Percentiles rank a stretch among this genome's conserved stretches.
Evolutionary conservation across 1,284 basidiomycete species (phyloP).

Genomic region (Tilletia setariae): DNA sequence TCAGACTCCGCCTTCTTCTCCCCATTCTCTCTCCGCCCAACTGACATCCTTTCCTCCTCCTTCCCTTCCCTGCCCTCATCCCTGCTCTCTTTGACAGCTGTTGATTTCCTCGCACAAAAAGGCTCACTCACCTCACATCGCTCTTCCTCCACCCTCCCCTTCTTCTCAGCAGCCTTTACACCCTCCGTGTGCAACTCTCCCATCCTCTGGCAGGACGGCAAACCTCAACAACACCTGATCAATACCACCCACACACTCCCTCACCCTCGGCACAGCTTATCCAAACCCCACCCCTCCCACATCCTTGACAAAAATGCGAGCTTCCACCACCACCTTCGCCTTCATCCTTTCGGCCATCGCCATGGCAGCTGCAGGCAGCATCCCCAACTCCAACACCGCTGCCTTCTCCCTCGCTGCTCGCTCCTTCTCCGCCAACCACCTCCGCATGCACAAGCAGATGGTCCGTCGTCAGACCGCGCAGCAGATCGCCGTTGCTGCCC

Average conservation of each 20-base stretch:
- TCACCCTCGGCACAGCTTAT: too few relatives aligned
- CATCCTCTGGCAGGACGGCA: slow-evolving; percentile 12
- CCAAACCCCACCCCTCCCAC: too few relatives aligned
- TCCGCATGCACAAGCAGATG: slow-evolving; percentile 8
- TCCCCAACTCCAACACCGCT: background rate
- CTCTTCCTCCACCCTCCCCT: background rate
- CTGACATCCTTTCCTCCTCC: background rate
- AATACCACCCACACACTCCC: background rate
- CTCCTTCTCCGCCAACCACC: background rate
- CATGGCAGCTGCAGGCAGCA: slow-evolving; percentile 6
- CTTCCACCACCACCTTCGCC: background rate
- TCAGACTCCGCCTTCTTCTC: background rate
- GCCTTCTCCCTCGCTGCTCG: background rate
- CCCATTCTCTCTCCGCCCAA: background rate
- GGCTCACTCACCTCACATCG: background rate
- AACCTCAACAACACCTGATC: background rate
- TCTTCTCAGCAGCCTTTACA: background rate
- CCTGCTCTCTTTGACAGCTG: background rate
- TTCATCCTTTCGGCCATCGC: background rate
- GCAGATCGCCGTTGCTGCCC: slow-evolving; percentile 28
- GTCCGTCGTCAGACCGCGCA: slow-evolving; percentile 16
- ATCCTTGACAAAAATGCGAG: background rate
- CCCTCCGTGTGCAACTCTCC: background rate
- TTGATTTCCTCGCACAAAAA: background rate
- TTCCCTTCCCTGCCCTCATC: background rate